These are phyloP conservation scores for Gynandropsis gynandra DNA, from an alignment of 345 rosid species.

Conservation along the genomic window DNA sequence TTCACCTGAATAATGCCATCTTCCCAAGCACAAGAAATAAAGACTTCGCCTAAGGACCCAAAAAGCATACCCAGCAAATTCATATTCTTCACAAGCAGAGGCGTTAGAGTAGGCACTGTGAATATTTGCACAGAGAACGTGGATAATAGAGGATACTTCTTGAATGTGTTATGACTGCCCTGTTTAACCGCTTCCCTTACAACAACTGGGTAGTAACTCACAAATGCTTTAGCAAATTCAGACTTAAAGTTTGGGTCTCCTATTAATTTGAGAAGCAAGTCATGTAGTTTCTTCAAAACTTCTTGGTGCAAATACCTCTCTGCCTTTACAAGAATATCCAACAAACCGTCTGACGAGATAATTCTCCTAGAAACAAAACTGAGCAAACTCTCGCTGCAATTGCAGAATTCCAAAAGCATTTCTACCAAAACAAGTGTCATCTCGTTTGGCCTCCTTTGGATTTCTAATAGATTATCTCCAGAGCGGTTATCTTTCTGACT, in stretches of 20 bases:
- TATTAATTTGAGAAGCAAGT: slow-evolving; percentile 71
- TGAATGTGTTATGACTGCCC: slow-evolving; percentile 33
- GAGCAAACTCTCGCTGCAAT: slow-evolving; percentile 81
- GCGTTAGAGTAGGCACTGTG: slow-evolving; percentile 85
- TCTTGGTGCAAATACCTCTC: slow-evolving; percentile 54
- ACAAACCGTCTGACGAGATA: slow-evolving; percentile 45
- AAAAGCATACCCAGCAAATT: slow-evolving; percentile 55
- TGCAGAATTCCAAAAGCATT: slow-evolving; percentile 75
- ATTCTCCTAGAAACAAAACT: slow-evolving; percentile 70
- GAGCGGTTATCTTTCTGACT: slow-evolving; percentile 30
- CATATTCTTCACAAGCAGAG: slow-evolving; percentile 86
- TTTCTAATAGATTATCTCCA: slow-evolving; percentile 25
- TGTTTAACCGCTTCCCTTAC: slow-evolving; percentile 54
- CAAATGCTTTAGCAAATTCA: slow-evolving; percentile 78
- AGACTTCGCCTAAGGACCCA: slow-evolving; percentile 68
- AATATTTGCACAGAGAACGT: slow-evolving; percentile 89
- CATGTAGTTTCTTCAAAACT: slow-evolving; percentile 56
- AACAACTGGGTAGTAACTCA: slow-evolving; percentile 64
- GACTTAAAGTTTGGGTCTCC: slow-evolving; percentile 84
- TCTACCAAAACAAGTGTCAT: slow-evolving; percentile 59
- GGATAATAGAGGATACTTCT: slow-evolving; percentile 49
- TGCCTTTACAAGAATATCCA: slow-evolving; percentile 63
- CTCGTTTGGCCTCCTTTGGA: slow-evolving; percentile 47
- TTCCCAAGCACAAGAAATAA: slow-evolving; percentile 57
- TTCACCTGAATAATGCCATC: slow-evolving; percentile 74